A percentile compares a stretch with the other conserved stretches of the same genome.
phyloP scores from a whole-genome alignment of 176 grass and related monocot genomes.

The Thinopyrum elongatum region DNA sequence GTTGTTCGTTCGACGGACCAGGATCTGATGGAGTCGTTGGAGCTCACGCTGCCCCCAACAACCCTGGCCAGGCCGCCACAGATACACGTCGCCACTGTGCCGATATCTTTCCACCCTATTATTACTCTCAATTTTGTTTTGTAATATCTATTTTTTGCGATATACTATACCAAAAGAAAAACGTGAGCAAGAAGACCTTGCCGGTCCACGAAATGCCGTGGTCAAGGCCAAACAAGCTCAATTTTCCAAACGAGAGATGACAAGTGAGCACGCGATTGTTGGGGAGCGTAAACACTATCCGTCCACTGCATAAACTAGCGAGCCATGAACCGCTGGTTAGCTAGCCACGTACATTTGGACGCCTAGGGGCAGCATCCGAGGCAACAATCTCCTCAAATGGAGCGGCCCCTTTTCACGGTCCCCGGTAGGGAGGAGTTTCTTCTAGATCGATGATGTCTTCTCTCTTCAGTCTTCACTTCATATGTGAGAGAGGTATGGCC shows the following conservation, averaged over 20 bases:
- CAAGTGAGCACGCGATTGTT: background rate
- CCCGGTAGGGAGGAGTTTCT: background rate
- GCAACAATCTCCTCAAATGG: slow-evolving; percentile 8
- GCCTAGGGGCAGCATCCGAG: background rate
- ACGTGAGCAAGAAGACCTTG: background rate
- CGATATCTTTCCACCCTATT: no score
- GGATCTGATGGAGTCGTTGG: background rate
- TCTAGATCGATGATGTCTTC: slow-evolving; percentile 2
- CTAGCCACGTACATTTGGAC: slow-evolving; percentile 15
- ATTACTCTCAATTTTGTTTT: no score
- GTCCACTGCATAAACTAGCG: background rate
- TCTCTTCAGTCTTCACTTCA: no score
- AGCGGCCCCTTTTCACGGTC: background rate
- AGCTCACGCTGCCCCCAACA: background rate
- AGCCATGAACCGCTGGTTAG: background rate
- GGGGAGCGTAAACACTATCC: background rate
- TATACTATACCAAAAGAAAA: no score
- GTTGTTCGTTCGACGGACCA: background rate
- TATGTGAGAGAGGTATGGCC: no score
- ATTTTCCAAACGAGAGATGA: background rate
- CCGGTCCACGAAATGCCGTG: background rate
- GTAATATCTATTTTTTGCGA: no score
- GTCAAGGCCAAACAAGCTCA: background rate
- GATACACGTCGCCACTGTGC: background rate
- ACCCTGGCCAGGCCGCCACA: background rate